Evolutionary conservation across 345 rosid species (phyloP), one percentile per base, ranked within the genome.

Genomic region (Eucalyptus tenuipes): DNA sequence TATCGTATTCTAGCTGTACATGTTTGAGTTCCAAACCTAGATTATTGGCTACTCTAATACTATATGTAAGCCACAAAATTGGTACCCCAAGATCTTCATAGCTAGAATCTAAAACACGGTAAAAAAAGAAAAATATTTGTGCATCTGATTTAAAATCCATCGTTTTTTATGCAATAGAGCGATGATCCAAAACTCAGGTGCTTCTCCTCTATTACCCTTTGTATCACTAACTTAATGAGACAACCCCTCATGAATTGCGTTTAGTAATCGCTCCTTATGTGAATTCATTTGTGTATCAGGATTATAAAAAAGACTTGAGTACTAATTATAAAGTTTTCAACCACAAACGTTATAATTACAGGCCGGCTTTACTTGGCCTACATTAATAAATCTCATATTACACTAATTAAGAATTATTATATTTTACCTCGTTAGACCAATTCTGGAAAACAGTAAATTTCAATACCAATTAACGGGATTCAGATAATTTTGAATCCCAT

Each of bases 1-100:
- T 92, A 90, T 97, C 97, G 92, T 93, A 92, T 90, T 97, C 96
- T 93, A 94, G 89, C 89, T 93, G 93, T 29, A 91, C 92, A 92
- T 93, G 96, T 86, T 95, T 95, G 18, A 50, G 55, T 50, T 50
- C 22, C 55, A 50, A 18, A 50, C 55, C 55, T 50, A 17, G 55
- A 50, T 18, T 50, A 50, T 55, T 55, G 61, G 25, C 3, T 9
- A 24, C 61, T 55, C 11, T 8, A 2, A 55, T 22, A 55, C 29
- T 10, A 55, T 10, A 55, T 9, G 61, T 55, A 55, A 55, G 61
- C 1, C 61, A 1, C 27, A 55, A 55, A 55, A 55, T 22, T 10
- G 5, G 61, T 10, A 55, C 61, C 22, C 25, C 29, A 55, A 22
- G 5, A 55, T 55, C 29, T 55, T 10, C 61, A 55, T 55, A 55